Base-by-base conservation (phyloP, 169 alveolate genomes). In the Nephromyces sp. region DNA sequence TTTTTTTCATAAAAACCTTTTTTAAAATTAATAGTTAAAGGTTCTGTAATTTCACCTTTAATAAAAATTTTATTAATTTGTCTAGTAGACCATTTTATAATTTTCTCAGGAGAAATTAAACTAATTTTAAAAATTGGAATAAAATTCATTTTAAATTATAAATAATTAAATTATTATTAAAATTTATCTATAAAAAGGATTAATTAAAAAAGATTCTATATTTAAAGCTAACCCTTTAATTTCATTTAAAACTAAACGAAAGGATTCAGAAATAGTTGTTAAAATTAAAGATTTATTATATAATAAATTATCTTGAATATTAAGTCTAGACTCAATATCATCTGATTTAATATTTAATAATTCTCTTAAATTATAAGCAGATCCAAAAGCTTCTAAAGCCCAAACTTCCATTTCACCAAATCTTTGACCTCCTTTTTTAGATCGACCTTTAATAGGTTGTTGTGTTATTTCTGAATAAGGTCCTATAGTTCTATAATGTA, bases 391-490 rank as follows among this genome's bases (percentile, higher is more conserved):
- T 76, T 79, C 85, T 79, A 79, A 52, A 25, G 85, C 80, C 80
- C 84, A 79, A 15, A 79, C 52, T 61, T 79, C 84, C 84, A 79
- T 79, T 79, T 79, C 84, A 1, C 84, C 84, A 43, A 79, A 79
- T 79, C 80, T 65, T 79, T 79, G 84, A 1, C 79, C 77, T 25
- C 68, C 74, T 24, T 3, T 6, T 30, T 61, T 72, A 28, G 27
- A 32, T 32, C 51, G 52, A 4, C 69, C 53, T 52, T 67, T 30
- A 31, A 34, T 8, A 4, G 80, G 84, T 66, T 79, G 84, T 67
- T 35, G 0, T n/a, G 73, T 68, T 43, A 33, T 66, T 62, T 24
- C 34, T 3, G 53, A 35, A 66, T 62, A 72, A 62, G 75, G 78
- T n/a, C 74, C 74, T 52, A 32, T 33, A 28, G 61, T 66, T 75